Evolutionary conservation across 2,329 filamentous ascomycete species (phyloP), one percentile per base, ranked within the genome.

Genomic region (Aspergillus versicolor): DNA sequence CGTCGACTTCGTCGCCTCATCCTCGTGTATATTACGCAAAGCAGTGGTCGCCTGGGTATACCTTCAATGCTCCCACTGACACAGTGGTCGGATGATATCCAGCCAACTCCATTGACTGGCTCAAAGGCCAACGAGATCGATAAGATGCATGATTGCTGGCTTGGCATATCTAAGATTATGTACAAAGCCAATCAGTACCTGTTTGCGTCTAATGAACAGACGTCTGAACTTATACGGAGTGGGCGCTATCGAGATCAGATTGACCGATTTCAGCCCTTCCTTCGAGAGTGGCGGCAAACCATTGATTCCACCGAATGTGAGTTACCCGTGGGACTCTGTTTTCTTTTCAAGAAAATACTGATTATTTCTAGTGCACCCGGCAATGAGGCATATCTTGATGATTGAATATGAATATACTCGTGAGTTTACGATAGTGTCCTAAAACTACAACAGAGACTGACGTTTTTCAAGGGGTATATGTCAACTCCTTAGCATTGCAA

Each of bases 381-480:
- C 83, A 56, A 84, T 88, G 76, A 79, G 82, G 45, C 86, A 92
- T 70, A 92, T 97, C 57, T 80, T 99, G 30, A 88, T 86, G 7
- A 97, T 97, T 63, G 94, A 99, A 77, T 97, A 94, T 69, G 91
- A 97, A 69, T 97, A 97, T 70, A 91, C 93, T 24, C 86, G 93
- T 67, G 89, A 71, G 75, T 73, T 8, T 19, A 30, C 12, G 34
- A n/a, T 51, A 21, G 1, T n/a, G 30, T 24, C 4, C 24, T 30
- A 37, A 15, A 6, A 13, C 0, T n/a, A 5, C 51, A 27, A 34
- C 17, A n/a, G 59, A 66, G 52, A 67, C 56, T 41, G 41, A 64
- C 58, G 37, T 9, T 5, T 12, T 15, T 30, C 15, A 58, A 74
- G 77, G 77, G 13, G 63, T 97, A 50, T 97, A 97, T 70, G 84